Evolutionary conservation across 306 rosid genomes (phyloP), one percentile per base, ranked within the genome.

Genomic region (Quercus wislizeni): DNA sequence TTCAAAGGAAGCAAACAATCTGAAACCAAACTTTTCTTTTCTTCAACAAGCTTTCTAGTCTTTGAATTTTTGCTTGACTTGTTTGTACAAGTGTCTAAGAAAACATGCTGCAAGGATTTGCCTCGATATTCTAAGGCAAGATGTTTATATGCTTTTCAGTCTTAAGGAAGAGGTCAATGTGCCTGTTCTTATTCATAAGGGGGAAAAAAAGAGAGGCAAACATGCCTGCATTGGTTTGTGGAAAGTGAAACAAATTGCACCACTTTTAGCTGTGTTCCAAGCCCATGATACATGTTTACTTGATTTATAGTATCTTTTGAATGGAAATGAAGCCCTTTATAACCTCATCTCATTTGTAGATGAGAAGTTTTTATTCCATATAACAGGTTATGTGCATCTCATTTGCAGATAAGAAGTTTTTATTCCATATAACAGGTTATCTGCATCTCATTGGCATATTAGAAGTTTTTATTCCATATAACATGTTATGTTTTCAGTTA

Each of bases 371-470:
- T 61, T 72, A 23, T 73, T 2, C 20, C 35, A 5, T 81, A 17
- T 81, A 58, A 71, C 54, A 75, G 68, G 20, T 77, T 79, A 27
- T 67, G 52, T 65, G 30, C 33, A 4, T 59, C 43, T 70, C 21
- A 67, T 73, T 54, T 49, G 18, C 28, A 69, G 76, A 58, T 68
- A 14, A 35, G 6, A 15, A 14, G 46, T 31, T 55, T 58, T 61
- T 72, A 31, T 73, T 5, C 18, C 56, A 13, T 81, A 17, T 75
- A 54, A 74, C 54, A 75, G 68, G 20, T 77, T 76, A 33, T 75
- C 64, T 65, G 30, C 33, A 4, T 59, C 43, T 70, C 21, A 67
- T 73, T 54, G 33, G 21, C 35, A 69, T 73, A 38, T 77, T 64
- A 35, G 6, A 15, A 14, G 33, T 31, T 55, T 58, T 61, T 72